Base-by-base conservation (phyloP, 2,329 filamentous ascomycete species). In the Verticillium nubilum region DNA sequence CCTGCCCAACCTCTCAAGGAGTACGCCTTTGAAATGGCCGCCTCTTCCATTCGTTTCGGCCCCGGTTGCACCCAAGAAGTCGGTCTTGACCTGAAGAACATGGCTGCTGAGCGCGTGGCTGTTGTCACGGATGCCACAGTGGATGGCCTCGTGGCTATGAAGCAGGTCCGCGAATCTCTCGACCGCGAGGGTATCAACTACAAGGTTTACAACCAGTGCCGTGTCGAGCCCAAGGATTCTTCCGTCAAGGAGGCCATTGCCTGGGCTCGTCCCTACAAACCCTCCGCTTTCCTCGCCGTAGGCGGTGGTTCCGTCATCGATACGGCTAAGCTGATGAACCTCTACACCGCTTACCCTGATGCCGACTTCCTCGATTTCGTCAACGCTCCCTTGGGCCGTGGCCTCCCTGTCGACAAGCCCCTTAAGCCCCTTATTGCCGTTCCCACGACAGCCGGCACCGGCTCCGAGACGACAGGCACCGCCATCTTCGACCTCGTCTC, bases 11-110 rank as follows among this genome's bases (percentile, higher is more conserved):
- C 82, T 9, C 82, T 92, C 69, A 97, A 96, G 73, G 95, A 99
- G 73, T 99, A 99, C 77, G 95, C 95, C 15, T 99, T 99, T 71
- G 95, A 99, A 74, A 96, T 99, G 94, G 95, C 95, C 0, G 92
- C 95, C 1, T 96, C 91, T 1, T 91, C 89, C 28, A 97, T 99
- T 69, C 87, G 95, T 13, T 99, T 98, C 68, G 95, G 95, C 0
- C 91, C 92, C 0, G 95, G 95, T 5, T 90, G 89, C 59, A 99
- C 95, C 26, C 91, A 92, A 74, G 95, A 99, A 75, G 92, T 99
- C 23, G 95, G 95, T 64, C 98, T 98, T 95, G 95, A 99, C 75
- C 88, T 98, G 66, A 89, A 87, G 76, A 98, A 99, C 72, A 83
- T 99, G 80, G 90, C 90, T 15, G 87, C 89, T 6, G 90, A 91